These are phyloP conservation scores for Diaporthe capsici DNA, from an alignment of 2,329 filamentous ascomycete genomes.

Conservation along the genomic window DNA sequence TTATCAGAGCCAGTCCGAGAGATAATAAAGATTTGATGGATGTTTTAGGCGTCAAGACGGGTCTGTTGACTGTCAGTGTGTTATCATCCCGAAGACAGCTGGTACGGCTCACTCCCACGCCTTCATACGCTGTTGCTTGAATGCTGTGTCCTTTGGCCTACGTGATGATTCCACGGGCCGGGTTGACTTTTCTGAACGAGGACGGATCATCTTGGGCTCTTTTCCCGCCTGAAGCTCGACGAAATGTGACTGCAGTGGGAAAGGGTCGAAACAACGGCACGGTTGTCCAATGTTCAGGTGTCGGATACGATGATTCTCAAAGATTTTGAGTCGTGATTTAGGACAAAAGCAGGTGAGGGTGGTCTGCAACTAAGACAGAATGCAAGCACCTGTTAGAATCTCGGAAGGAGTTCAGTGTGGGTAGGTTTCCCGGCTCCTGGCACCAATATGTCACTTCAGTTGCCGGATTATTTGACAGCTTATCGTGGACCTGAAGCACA, in stretches of 20 bases:
- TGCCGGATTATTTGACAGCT: not conserved
- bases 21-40: not conserved
- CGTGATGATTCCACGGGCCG: not conserved
- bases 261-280: too few relatives aligned
- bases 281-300: not conserved
- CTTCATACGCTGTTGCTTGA: constrained; percentile 2
- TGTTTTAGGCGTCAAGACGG: not conserved
- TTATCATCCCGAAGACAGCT: not conserved
- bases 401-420: too few relatives aligned
- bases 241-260: too few relatives aligned
- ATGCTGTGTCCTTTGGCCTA: not conserved
- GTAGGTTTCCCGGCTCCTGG: not conserved
- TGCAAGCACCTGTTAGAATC: not conserved
- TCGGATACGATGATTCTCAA: not conserved
- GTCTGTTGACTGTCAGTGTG: not conserved
- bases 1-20: not conserved
- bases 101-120: not conserved
- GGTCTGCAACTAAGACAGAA: not conserved
- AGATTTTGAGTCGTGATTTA: too few relatives aligned
- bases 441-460: not conserved
- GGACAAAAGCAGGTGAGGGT: too few relatives aligned
- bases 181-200: not conserved
- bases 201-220: not conserved
- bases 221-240: not conserved
- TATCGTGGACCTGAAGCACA: not conserved